Evolutionary conservation across 306 rosid species (phyloP).

Genomic region (Chamaecrista fasciculata): DNA sequence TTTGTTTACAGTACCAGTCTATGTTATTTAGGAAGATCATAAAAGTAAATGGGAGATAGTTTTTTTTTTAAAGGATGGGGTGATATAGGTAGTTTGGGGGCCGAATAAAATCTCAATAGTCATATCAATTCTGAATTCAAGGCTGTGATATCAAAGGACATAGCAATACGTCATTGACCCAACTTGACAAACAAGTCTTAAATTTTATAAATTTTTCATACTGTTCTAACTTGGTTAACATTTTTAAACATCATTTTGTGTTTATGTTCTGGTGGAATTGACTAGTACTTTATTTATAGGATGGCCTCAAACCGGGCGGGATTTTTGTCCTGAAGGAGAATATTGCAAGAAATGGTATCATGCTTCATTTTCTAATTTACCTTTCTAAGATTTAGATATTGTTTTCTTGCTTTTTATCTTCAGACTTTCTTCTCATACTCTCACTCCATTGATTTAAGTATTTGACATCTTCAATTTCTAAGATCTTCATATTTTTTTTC

Average conservation of each 20-base stretch:
- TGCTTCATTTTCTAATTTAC: conserved; percentile 16
- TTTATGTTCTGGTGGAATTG: conserved; percentile 27
- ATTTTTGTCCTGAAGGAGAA: conserved; percentile 88
- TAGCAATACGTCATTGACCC: not conserved
- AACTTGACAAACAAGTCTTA: not conserved
- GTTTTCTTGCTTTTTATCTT: not conserved
- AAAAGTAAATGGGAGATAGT: not conserved
- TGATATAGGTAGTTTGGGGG: not conserved
- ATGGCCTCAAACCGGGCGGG: conserved; percentile 87
- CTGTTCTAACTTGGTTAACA: not conserved
- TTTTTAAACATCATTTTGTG: not conserved
- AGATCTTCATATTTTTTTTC: not conserved
- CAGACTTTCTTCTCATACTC: not conserved
- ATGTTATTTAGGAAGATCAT: not conserved
- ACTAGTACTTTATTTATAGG: conserved; percentile 46
- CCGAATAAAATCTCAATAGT: not conserved
- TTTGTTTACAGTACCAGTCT: conserved; percentile 21
- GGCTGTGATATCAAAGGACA: not conserved
- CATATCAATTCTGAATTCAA: not conserved
- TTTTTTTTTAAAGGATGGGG: not conserved
- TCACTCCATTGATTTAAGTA: not conserved
- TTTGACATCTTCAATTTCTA: conserved; percentile 22
- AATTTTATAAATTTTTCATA: not conserved
- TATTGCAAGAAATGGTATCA: conserved; percentile 73
- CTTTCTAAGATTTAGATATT: not conserved